Conservation (phyloP, 106 monocot genomes). For the Dendrobium catenatum region DNA sequence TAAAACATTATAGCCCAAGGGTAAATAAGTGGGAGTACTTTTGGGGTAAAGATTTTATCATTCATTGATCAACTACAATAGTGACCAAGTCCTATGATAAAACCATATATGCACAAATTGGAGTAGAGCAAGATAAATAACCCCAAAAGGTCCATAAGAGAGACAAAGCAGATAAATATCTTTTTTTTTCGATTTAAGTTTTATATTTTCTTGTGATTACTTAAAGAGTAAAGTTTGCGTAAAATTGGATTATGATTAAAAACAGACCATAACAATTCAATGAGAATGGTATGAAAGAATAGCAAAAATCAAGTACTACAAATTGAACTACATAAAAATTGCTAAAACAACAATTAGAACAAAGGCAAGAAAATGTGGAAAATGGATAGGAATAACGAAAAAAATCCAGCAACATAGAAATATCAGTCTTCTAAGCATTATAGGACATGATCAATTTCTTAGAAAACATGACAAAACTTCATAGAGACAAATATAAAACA, state of each 20-base stretch:
- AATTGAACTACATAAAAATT: background rate
- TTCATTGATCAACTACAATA: background rate
- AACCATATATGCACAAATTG: background rate
- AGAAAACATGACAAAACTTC: background rate
- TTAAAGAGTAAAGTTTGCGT: background rate
- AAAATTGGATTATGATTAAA: background rate
- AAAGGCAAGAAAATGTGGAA: background rate
- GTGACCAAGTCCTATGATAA: background rate
- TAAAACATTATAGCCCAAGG: too few relatives aligned
- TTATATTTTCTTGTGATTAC: too few relatives aligned
- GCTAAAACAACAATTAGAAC: background rate
- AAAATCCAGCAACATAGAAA: background rate
- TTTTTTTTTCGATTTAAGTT: too few relatives aligned
- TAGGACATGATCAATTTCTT: background rate
- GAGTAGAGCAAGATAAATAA: background rate
- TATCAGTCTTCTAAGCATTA: background rate
- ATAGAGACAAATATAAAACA: background rate
- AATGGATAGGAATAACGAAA: background rate
- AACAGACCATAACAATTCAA: background rate
- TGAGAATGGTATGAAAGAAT: background rate
- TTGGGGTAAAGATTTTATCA: too few relatives aligned
- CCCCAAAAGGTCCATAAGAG: background rate
- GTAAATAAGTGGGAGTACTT: too few relatives aligned
- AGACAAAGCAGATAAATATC: too few relatives aligned
- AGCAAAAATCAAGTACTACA: background rate